Base-by-base conservation (phyloP, 192 early-diverging fungal species). In the Coemansia aciculifera region DNA sequence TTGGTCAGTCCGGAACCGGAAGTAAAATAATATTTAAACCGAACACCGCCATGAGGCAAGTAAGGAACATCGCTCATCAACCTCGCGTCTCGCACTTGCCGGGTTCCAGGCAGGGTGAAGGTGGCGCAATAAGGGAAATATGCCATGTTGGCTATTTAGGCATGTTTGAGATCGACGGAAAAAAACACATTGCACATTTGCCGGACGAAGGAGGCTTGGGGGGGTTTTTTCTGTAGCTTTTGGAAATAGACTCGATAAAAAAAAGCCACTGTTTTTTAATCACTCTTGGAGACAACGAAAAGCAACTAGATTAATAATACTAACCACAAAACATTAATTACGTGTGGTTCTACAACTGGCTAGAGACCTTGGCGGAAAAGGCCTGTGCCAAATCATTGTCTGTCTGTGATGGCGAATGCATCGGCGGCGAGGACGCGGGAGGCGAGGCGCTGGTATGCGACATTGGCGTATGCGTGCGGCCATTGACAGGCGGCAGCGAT, bases 351-450 rank as follows among this genome's bases (percentile, higher is more conserved):
- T 54, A 66, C 9, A 37, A 7, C 48, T 66, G 64, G 32, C 64
- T 49, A 66, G 64, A 48, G 32, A 66, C 64, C 8, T 48, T 66
- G 64, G 64, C 64, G 21, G 64, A 57, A n/a, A 31, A 57, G 29
- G 54, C 27, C 29, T 9, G 54, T 5, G 54, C 17, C 54, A 57
- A 31, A 9, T 34, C 54, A 17, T 15, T 34, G 15, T 29, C 17
- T 29, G 54, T 57, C 17, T 29, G 54, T 17, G 54, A 52, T 29
- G 51, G 24, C 51, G 24, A 52, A 29, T 52, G 51, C 12, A 29
- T 29, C 24, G 56, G 27, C 15, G 32, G 24, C 24, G 56, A 60
- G 34, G 36, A 36, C 3, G 59, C 59, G n/a, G 36, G 13, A 17
- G 59, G 36, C 38, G 59, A 60, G n/a, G 59, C 36, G 36, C 59